These are phyloP conservation scores for Amborella trichopoda DNA, from an alignment of 164 flowering plant species.

Conservation along the genomic window DNA sequence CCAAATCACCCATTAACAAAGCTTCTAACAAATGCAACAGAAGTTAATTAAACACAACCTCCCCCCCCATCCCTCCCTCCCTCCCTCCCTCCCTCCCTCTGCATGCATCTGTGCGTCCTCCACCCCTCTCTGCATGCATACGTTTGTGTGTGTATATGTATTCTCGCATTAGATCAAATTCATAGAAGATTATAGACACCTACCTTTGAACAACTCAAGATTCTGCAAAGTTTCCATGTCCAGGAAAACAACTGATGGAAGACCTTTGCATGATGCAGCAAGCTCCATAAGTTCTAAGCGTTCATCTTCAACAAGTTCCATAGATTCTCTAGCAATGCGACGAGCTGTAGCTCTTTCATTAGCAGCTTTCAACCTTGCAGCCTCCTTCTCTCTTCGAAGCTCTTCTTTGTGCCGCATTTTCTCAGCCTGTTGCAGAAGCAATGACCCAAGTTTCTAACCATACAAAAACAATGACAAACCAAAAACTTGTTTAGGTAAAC, in stretches of 20 bases:
- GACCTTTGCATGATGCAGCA: conserved; percentile 56
- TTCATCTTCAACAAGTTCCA: conserved; percentile 89
- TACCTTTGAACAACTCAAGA: conserved; percentile 67
- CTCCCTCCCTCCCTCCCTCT: too few relatives aligned
- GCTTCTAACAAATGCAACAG: too few relatives aligned
- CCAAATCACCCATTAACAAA: too few relatives aligned
- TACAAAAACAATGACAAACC: not conserved
- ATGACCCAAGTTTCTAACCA: not conserved
- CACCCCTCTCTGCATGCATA: too few relatives aligned
- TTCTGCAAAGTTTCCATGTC: conserved; percentile 67
- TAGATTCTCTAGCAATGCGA: conserved; percentile 80
- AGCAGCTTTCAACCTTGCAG: conserved; percentile 75
- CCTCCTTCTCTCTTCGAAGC: conserved; percentile 70
- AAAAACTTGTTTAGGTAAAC: not conserved
- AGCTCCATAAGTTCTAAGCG: conserved; percentile 91
- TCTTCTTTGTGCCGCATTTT: conserved; percentile 84
- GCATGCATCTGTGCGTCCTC: too few relatives aligned
- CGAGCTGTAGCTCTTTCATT: conserved; percentile 86
- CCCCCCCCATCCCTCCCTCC: too few relatives aligned
- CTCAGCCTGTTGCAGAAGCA: conserved; percentile 48
- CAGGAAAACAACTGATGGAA: conserved; percentile 58
- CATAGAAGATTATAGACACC: not conserved
- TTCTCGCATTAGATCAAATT: too few relatives aligned
- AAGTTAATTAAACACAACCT: too few relatives aligned
- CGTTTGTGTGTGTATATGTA: too few relatives aligned